phyloP scores from a whole-genome alignment of 73 alveolate genomes.

The Uronychia setigera region DNA sequence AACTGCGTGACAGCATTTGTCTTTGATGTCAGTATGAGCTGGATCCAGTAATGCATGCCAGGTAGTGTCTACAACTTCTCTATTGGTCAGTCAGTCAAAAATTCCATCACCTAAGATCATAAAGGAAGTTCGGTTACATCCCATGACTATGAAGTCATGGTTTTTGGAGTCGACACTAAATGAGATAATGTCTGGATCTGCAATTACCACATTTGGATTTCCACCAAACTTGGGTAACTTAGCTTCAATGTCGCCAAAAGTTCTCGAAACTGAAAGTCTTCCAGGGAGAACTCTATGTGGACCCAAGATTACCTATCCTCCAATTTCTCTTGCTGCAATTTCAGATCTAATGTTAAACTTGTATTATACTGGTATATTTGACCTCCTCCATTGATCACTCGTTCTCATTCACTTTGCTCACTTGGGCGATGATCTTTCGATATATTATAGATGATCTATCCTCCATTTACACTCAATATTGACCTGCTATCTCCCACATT shows the following conservation, averaged over 20 bases:
- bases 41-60: slow-evolving; percentile 3
- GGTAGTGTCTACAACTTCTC: slow-evolving; percentile 11
- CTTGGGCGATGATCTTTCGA: slow-evolving; percentile 62
- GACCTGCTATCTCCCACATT: slow-evolving; percentile 58
- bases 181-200: slow-evolving; percentile 74
- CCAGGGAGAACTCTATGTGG: slow-evolving; percentile 90
- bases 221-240: slow-evolving; percentile 83
- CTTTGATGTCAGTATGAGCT: slow-evolving; percentile 42
- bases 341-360: slow-evolving; percentile 1
- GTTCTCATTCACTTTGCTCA: slow-evolving; percentile 41
- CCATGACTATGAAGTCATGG: slow-evolving; percentile 41
- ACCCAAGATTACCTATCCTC: slow-evolving; percentile 18
- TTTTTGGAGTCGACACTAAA: slow-evolving; percentile 26
- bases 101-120: slow-evolving; percentile 39
- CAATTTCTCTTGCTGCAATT: neutral
- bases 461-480: slow-evolving; percentile 65
- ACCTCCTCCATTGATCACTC: slow-evolving; percentile 57
- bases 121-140: neutral
- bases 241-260: slow-evolving; percentile 85
- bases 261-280: slow-evolving; percentile 73
- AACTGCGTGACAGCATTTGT: slow-evolving; percentile 83
- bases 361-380: slow-evolving; percentile 44
- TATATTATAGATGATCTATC: slow-evolving; percentile 46
- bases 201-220: slow-evolving; percentile 74
- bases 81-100: slow-evolving; percentile 27